These are phyloP conservation scores for Ambrosiella cleistominuta DNA, from an alignment of 2,329 filamentous ascomycete species.

Conservation along the genomic window DNA sequence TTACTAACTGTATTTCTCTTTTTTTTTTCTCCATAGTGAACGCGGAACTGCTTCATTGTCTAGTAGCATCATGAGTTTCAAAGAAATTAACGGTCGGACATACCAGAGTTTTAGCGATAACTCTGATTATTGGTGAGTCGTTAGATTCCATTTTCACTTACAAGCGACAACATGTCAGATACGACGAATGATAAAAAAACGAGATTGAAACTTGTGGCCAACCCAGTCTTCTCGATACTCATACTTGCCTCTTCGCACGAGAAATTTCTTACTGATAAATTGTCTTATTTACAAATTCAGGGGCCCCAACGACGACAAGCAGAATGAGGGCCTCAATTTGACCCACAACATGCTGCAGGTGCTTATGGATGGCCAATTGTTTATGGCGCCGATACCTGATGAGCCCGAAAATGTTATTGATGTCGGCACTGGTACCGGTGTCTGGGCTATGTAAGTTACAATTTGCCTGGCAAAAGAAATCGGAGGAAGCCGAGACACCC, in stretches of 20 bases:
- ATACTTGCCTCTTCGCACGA: neutral
- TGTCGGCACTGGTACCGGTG: slow-evolving; percentile 20
- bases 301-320: slow-evolving; percentile 17
- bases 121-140: slow-evolving; percentile 17
- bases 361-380: slow-evolving; percentile 13
- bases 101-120: slow-evolving; percentile 18
- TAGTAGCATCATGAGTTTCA: slow-evolving; percentile 18
- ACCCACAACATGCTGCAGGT: slow-evolving; percentile 11
- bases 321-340: slow-evolving; percentile 15
- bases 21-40: slow-evolving; percentile 6
- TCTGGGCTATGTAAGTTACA: slow-evolving; percentile 21
- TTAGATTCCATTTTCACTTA: neutral
- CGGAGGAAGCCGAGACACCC: neutral
- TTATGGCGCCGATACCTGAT: slow-evolving; percentile 10
- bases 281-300: slow-evolving; percentile 8
- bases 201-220: too few species aligned
- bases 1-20: neutral
- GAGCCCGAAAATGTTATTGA: slow-evolving; percentile 20
- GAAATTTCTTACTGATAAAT: neutral
- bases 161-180: neutral
- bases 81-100: slow-evolving; percentile 18
- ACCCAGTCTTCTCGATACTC: too few species aligned
- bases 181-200: neutral
- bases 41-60: slow-evolving; percentile 17
- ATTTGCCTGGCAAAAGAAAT: neutral